Evolutionary conservation across 2,329 filamentous ascomycete species (phyloP).

Genomic region (Monosporascus sp.): DNA sequence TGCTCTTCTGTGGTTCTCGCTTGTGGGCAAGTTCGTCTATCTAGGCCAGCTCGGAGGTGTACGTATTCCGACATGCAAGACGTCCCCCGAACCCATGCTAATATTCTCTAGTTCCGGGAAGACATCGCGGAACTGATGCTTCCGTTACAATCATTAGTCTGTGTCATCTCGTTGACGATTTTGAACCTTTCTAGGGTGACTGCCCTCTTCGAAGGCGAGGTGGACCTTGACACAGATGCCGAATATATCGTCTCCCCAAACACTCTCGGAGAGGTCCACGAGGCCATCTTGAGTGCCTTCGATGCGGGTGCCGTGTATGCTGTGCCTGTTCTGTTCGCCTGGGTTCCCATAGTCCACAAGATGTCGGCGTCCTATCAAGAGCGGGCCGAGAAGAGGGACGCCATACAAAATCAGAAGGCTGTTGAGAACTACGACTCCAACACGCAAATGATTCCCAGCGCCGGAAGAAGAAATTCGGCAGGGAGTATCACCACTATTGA

Average conservation of each 20-base stretch:
- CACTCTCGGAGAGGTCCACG: slow-evolving; percentile 67
- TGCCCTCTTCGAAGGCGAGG: slow-evolving; percentile 46
- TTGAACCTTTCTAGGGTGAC: slow-evolving; percentile 60
- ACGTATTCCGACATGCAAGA: slow-evolving; percentile 23
- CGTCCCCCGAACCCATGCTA: slow-evolving; percentile 24
- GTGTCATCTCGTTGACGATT: slow-evolving; percentile 65
- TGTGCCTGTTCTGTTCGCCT: slow-evolving; percentile 71
- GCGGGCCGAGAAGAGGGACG: slow-evolving; percentile 55
- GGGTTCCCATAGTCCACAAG: slow-evolving; percentile 69
- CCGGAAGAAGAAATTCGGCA: slow-evolving; percentile 51
- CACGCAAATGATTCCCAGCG: slow-evolving; percentile 34
- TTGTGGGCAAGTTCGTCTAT: slow-evolving; percentile 65
- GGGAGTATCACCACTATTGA: slow-evolving; percentile 59
- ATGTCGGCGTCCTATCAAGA: slow-evolving; percentile 60
- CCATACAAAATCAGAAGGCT: slow-evolving; percentile 52
- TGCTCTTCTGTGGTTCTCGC: slow-evolving; percentile 67
- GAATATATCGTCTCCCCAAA: slow-evolving; percentile 64
- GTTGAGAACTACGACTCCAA: slow-evolving; percentile 48
- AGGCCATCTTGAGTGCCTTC: slow-evolving; percentile 59
- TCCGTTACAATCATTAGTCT: slow-evolving; percentile 64
- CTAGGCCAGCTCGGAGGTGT: slow-evolving; percentile 58
- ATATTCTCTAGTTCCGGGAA: slow-evolving; percentile 22
- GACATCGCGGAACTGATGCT: slow-evolving; percentile 41
- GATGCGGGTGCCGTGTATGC: slow-evolving; percentile 54
- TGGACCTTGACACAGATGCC: slow-evolving; percentile 35